phyloP scores from a whole-genome alignment of 768 basidiomycete species.

The Amyloporia xantha region DNA sequence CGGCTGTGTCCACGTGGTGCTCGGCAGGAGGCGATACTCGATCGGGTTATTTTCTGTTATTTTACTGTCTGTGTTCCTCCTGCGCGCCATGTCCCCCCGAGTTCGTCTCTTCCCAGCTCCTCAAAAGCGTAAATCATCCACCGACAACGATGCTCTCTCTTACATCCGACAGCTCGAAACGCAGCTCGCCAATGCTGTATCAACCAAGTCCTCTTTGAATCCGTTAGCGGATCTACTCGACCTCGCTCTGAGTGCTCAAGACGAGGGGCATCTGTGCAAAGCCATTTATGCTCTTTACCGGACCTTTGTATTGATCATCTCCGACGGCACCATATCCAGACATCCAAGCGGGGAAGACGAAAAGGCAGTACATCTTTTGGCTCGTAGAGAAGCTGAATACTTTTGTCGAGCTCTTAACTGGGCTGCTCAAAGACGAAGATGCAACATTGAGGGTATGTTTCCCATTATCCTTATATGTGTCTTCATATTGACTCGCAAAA shows the following conservation, averaged over 20 bases:
- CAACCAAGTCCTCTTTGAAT: constrained; percentile 63
- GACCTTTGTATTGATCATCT: constrained; percentile 60
- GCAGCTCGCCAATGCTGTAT: constrained; percentile 46
- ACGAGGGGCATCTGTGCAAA: constrained; percentile 59
- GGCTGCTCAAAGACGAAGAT: constrained; percentile 74
- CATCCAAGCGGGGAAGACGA: constrained; percentile 51
- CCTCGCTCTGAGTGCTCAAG: constrained; percentile 39
- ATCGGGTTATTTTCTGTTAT: no score
- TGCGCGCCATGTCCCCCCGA: no score
- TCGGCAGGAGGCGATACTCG: no score
- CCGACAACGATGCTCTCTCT: constrained; percentile 9
- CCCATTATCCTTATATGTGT: background rate
- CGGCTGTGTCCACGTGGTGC: no score
- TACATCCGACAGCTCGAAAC: constrained; percentile 46
- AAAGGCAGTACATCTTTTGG: constrained; percentile 67
- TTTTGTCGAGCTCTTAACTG: constrained; percentile 63
- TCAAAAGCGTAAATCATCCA: constrained; percentile 23
- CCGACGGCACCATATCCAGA: constrained; percentile 47
- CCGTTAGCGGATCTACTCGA: constrained; percentile 67
- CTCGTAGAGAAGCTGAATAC: constrained; percentile 65
- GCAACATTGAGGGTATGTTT: constrained; percentile 59
- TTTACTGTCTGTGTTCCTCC: no score
- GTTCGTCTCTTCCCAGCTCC: constrained; percentile 15
- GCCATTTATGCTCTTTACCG: constrained; percentile 80
- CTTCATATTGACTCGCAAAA: background rate